Evolutionary conservation across 345 rosid genomes (phyloP).

Genomic region (Arabidopsis arenosa): DNA sequence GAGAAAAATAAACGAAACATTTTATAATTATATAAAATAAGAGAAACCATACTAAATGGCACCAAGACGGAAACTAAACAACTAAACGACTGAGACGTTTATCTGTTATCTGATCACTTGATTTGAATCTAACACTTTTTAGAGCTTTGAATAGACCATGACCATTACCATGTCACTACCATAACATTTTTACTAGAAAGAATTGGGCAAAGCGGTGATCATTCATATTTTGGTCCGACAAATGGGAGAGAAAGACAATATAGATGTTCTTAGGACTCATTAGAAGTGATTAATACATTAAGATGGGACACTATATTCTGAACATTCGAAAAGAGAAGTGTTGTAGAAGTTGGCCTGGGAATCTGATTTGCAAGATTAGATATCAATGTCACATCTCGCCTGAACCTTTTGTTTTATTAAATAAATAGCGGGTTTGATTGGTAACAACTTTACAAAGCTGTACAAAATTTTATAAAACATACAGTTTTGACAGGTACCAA

Average conservation of each 20-base stretch:
- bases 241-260: neutral
- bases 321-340: conserved; percentile 14
- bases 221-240: neutral
- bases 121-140: neutral
- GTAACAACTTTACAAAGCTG: too few relatives aligned
- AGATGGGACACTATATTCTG: conserved; percentile 2
- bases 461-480: too few relatives aligned
- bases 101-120: neutral
- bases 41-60: neutral
- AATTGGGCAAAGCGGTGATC: neutral
- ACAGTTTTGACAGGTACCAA: too few relatives aligned
- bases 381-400: neutral
- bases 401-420: neutral
- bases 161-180: neutral
- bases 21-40: too few relatives aligned
- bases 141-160: neutral
- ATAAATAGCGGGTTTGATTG: too few relatives aligned
- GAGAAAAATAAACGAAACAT: too few relatives aligned
- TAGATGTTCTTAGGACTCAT: neutral
- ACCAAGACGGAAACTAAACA: neutral
- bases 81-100: neutral
- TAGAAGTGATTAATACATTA: neutral
- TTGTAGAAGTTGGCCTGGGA: neutral
- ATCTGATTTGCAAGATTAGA: neutral
- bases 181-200: neutral